These are phyloP conservation scores for Scleroderma bovista DNA, from an alignment of 768 basidiomycete species.

Conservation along the genomic window DNA sequence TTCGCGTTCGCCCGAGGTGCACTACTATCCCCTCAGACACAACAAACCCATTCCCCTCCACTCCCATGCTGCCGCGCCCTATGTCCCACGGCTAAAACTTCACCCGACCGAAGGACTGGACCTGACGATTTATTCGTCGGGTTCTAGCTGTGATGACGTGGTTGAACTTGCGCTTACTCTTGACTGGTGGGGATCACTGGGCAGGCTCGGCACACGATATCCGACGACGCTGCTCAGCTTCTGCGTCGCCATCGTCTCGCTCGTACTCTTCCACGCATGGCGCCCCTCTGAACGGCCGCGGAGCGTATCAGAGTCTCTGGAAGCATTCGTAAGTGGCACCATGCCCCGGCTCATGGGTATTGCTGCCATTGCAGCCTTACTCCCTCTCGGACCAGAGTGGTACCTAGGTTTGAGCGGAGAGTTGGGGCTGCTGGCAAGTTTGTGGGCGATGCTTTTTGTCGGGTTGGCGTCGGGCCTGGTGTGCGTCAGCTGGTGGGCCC, in stretches of 20 bases:
- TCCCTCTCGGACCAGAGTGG: conserved; percentile 52
- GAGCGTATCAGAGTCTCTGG: conserved; percentile 44
- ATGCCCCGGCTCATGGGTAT: conserved; percentile 39
- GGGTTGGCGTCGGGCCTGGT: conserved; percentile 64
- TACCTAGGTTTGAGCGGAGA: conserved; percentile 60
- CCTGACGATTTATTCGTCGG: conserved; percentile 56
- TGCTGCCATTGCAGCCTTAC: conserved; percentile 41
- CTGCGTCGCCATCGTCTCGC: conserved; percentile 62
- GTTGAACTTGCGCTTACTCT: conserved; percentile 46
- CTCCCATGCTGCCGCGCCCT: conserved; percentile 65
- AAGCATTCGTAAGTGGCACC: conserved; percentile 33
- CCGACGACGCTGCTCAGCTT: conserved; percentile 67
- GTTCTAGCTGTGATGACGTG: conserved; percentile 39
- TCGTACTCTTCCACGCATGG: conserved; percentile 55
- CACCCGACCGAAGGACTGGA: conserved; percentile 35
- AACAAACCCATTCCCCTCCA: conserved; percentile 42
- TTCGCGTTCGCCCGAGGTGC: conserved; percentile 55
- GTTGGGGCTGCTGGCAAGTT: conserved; percentile 31
- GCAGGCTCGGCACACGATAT: conserved; percentile 69
- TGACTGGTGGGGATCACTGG: conserved; percentile 68
- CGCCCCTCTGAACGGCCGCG: conserved; percentile 32
- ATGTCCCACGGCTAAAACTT: conserved; percentile 31
- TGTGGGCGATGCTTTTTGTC: conserved; percentile 52
- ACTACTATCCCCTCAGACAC: conserved; percentile 55
- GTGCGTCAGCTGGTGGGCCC: conserved; percentile 49